phyloP scores from a whole-genome alignment of 345 rosid species.

The Syzygium aromaticum region DNA sequence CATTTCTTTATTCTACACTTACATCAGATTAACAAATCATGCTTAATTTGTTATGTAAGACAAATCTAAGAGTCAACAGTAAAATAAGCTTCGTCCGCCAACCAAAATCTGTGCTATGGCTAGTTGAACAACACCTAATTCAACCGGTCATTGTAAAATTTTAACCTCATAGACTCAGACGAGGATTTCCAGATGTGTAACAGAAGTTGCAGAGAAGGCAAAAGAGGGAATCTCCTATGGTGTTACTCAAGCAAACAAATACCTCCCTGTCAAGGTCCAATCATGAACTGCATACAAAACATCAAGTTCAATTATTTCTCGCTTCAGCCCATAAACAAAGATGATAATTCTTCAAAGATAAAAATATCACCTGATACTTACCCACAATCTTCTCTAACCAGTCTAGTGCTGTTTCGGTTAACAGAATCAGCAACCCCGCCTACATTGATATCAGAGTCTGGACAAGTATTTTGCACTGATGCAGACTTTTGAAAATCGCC shows the following conservation, averaged over 20 bases:
- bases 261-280: background rate
- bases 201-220: background rate
- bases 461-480: background rate
- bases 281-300: background rate
- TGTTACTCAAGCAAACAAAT: background rate
- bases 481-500: background rate
- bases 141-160: background rate
- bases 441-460: background rate
- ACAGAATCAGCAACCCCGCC: background rate
- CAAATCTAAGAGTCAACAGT: background rate
- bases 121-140: background rate
- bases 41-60: background rate
- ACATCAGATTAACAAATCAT: background rate
- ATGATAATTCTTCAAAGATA: background rate
- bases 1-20: background rate
- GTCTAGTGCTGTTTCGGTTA: background rate
- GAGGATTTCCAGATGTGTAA: background rate
- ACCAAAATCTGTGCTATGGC: background rate
- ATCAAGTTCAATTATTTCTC: background rate
- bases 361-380: background rate
- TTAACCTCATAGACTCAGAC: background rate
- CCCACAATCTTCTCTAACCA: background rate
- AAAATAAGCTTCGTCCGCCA: background rate
- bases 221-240: background rate
- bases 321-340: background rate